Percentiles rank a stretch among this genome's conserved stretches.
Evolutionary conservation across 257 asterid genomes (phyloP).

Genomic region (Lavandula angustifolia): DNA sequence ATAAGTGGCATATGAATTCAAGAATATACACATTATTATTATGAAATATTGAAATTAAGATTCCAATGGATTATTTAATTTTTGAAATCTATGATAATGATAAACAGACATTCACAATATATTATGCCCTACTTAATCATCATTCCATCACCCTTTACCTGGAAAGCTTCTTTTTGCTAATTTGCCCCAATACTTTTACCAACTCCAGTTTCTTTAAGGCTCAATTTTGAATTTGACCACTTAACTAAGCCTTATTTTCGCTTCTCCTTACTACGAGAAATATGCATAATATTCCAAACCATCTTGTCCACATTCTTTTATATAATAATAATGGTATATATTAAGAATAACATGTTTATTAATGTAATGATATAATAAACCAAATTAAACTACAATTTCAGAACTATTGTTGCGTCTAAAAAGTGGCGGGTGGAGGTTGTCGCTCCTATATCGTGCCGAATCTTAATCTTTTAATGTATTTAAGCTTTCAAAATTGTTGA

Average conservation of each 20-base stretch:
- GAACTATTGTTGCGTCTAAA: too few species aligned
- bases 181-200: conserved; percentile 8
- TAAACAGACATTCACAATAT: conserved; percentile 6
- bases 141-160: conserved; percentile 29
- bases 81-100: conserved; percentile 5
- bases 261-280: not conserved
- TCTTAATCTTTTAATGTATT: too few species aligned
- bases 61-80: not conserved
- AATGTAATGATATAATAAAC: too few species aligned
- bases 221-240: conserved; percentile 7
- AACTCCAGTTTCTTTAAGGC: not conserved
- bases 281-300: not conserved
- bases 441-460: too few species aligned
- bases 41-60: not conserved
- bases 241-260: not conserved
- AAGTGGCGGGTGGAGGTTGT: too few species aligned
- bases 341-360: too few species aligned
- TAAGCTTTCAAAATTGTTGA: too few species aligned
- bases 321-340: too few species aligned
- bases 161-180: conserved; percentile 32
- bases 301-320: too few species aligned
- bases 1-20: not conserved
- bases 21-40: not conserved
- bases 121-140: conserved; percentile 25
- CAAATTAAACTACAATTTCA: too few species aligned